These are phyloP conservation scores for Mucor plumbeus DNA, from an alignment of 371 early-diverging fungal genomes.

Conservation along the genomic window DNA sequence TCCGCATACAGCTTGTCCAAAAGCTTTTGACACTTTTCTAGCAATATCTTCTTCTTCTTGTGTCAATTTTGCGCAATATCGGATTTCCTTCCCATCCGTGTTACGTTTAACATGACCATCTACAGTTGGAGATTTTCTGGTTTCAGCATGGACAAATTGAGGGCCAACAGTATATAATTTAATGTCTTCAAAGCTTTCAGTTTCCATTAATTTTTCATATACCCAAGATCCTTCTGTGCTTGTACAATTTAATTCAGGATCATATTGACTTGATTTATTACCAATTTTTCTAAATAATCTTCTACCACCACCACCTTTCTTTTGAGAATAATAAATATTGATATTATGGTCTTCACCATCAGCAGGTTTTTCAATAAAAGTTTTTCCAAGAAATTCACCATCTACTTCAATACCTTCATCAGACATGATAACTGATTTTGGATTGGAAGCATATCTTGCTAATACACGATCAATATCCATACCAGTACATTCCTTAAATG, in stretches of 20 bases:
- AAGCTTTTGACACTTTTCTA: slow-evolving; percentile 74
- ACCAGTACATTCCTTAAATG: slow-evolving; percentile 51
- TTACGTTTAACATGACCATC: slow-evolving; percentile 97
- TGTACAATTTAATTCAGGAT: slow-evolving; percentile 70
- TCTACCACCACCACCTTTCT: slow-evolving; percentile 90
- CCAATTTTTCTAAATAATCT: slow-evolving; percentile 95
- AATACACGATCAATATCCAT: slow-evolving; percentile 54
- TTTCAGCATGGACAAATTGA: slow-evolving; percentile 93
- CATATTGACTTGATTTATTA: slow-evolving; percentile 94
- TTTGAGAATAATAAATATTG: slow-evolving; percentile 87
- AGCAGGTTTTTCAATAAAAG: slow-evolving; percentile 98
- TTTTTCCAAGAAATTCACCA: slow-evolving; percentile 75
- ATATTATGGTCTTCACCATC: slow-evolving; percentile 98
- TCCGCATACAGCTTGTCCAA: slow-evolving; percentile 96
- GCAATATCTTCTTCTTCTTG: slow-evolving; percentile 86
- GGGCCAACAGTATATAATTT: slow-evolving; percentile 98
- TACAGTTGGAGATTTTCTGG: slow-evolving; percentile 97
- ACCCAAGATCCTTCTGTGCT: slow-evolving; percentile 87
- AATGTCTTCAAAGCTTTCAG: slow-evolving; percentile 95
- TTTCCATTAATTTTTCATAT: slow-evolving; percentile 94
- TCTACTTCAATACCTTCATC: slow-evolving; percentile 80
- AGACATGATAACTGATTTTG: slow-evolving; percentile 25
- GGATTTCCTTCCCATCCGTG: slow-evolving; percentile 96
- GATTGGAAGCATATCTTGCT: slow-evolving; percentile 29
- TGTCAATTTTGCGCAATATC: slow-evolving; percentile 87